Percentiles rank a stretch among this genome's conserved stretches.
Evolutionary conservation across 2,329 filamentous ascomycete genomes (phyloP).

Genomic region (Fusarium sublunatum): DNA sequence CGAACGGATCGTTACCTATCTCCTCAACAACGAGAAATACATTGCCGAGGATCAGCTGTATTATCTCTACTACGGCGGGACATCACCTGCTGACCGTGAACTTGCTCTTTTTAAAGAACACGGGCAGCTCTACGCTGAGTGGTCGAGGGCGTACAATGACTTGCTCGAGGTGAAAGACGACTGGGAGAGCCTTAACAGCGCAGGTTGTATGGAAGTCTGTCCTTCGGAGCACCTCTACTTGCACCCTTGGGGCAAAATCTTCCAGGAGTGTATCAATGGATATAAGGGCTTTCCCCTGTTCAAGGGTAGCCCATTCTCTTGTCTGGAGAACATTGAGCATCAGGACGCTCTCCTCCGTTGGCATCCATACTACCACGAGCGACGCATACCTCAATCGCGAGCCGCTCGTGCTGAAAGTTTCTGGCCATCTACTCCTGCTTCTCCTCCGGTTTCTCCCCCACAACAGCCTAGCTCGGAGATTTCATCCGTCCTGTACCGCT

Average conservation of each 20-base stretch:
- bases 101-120: neutral
- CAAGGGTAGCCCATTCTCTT: neutral
- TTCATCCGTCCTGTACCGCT: neutral
- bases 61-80: too few relatives aligned
- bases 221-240: neutral
- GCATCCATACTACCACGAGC: slow-evolving; percentile 13
- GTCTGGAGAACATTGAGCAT: neutral
- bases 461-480: neutral
- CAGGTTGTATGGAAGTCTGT: slow-evolving; percentile 28
- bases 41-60: too few relatives aligned
- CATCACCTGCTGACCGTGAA: neutral
- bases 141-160: neutral
- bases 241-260: slow-evolving; percentile 13
- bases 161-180: neutral
- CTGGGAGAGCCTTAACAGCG: slow-evolving; percentile 20
- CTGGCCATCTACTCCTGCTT: slow-evolving; percentile 2
- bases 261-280: neutral
- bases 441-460: neutral
- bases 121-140: slow-evolving; percentile 1
- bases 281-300: slow-evolving; percentile 7
- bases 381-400: neutral
- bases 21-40: neutral
- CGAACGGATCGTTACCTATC: neutral
- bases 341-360: slow-evolving; percentile 4
- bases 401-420: neutral